Evolutionary conservation across 805 yeast species (phyloP), one percentile per base, ranked within the genome.

Genomic region (Brettanomyces anomalus): DNA sequence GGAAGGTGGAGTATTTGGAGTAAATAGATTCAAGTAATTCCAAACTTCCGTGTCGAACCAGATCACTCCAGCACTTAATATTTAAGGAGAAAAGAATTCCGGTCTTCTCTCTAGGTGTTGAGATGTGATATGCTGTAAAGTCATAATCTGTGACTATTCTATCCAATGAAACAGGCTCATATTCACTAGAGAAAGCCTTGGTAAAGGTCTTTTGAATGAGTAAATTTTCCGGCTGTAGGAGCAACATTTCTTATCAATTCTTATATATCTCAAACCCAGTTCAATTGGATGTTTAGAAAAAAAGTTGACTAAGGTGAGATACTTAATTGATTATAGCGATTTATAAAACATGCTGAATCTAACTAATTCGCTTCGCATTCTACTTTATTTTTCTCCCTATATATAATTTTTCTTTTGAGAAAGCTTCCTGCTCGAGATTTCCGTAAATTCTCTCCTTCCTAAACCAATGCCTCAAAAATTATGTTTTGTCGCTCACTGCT

Each of bases 81-180:
- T 73, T 76, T 41, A 87, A 68, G 19, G 93, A 82, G 20, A 87
- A 66, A 49, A 83, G 66, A 45, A 87, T 64, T 58, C 74, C 56
- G 31, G 79, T 62, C 65, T 82, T 85, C 46, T 77, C 70, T 51
- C 80, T 88, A 3, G 89, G 85, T n/a, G 94, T 90, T 39, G 95
- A 82, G 47, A 93, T 70, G 62, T 90, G 97, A 65, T 85, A 89
- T 26, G 93, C 85, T 40, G 96, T 95, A 66, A 87, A 87, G 64
- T 93, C 99, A 55, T 93, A 93, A 67, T 93, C 99, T 33, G 95
- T 81, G 49, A 93, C 77, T 48, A 90, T 79, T 61, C 97, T 77
- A 64, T 93, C 97, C 49, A 87, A 69, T 5, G 77, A 65, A 39
- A 72, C 60, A 3, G 76, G 71, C 20, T 62, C 66, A 40, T 66